Evolutionary conservation across 2,329 filamentous ascomycete species (phyloP).

Genomic region (Sporothrix curviconia): DNA sequence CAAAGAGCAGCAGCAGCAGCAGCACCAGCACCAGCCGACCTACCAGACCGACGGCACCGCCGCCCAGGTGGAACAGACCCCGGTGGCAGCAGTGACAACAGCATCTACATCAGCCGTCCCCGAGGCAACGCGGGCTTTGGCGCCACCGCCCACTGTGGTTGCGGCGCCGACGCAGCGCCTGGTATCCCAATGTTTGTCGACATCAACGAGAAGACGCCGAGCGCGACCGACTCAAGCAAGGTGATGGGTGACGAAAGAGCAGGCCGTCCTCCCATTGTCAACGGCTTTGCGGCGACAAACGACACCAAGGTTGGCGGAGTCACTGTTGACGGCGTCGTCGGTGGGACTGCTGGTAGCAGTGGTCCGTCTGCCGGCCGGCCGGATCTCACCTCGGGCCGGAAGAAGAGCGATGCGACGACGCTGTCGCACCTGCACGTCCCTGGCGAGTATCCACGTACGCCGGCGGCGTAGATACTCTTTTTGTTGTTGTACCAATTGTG

Average conservation of each 20-base stretch:
- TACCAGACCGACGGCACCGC: too few species aligned
- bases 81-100: not conserved
- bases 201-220: not conserved
- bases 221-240: not conserved
- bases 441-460: conserved; percentile 44
- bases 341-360: too few species aligned
- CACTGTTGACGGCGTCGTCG: too few species aligned
- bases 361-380: conserved; percentile 12
- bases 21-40: not conserved
- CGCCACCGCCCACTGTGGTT: too few species aligned
- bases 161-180: not conserved
- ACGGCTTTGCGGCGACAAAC: too few species aligned
- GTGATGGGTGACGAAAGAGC: too few species aligned
- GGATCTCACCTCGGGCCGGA: conserved; percentile 24
- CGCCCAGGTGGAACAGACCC: not conserved
- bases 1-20: not conserved
- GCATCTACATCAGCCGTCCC: not conserved
- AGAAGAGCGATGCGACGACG: conserved; percentile 41
- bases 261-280: too few species aligned
- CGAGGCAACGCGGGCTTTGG: too few species aligned
- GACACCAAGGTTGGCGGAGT: too few species aligned
- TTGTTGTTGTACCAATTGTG: too few species aligned
- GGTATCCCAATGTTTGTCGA: conserved; percentile 11
- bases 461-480: too few species aligned
- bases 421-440: conserved; percentile 64